Percentiles rank a stretch among this genome's conserved stretches.
Conservation (phyloP, 805 yeast genomes). For the Wickerhamomyces kurtzmanii region DNA sequence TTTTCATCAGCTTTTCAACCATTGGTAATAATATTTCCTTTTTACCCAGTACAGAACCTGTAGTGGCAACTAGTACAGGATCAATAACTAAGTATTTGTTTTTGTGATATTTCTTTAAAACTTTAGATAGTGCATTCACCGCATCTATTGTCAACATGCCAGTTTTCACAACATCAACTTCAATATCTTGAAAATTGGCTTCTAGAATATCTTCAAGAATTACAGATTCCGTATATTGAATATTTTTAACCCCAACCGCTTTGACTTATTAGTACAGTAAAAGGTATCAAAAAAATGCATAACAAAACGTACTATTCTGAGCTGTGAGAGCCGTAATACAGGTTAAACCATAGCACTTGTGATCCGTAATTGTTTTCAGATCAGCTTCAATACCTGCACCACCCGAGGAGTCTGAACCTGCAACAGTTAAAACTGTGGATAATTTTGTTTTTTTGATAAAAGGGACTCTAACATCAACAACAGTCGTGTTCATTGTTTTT, state of each 20-base stretch:
- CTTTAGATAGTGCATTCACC: constrained; percentile 31
- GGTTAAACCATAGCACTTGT: constrained; percentile 67
- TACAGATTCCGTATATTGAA: constrained; percentile 31
- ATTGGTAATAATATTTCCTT: constrained; percentile 33
- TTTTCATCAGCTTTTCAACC: constrained; percentile 33
- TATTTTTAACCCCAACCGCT: constrained; percentile 28
- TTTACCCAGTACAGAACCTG: constrained; percentile 54
- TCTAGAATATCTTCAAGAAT: constrained; percentile 40
- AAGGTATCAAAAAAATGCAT: constrained; percentile 5
- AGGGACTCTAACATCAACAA: too few species aligned
- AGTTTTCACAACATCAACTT: constrained; percentile 61
- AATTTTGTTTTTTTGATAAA: too few species aligned
- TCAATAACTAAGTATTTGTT: constrained; percentile 49
- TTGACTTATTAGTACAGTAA: constrained; percentile 11
- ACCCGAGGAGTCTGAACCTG: constrained; percentile 81
- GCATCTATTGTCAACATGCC: constrained; percentile 64
- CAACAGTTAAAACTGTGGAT: constrained; percentile 36
- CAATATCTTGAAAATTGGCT: constrained; percentile 49
- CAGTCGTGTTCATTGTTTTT: too few species aligned
- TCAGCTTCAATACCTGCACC: constrained; percentile 94
- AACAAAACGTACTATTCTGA: constrained; percentile 47
- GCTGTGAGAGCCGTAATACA: constrained; percentile 75
- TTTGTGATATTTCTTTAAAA: constrained; percentile 19
- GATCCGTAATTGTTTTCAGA: constrained; percentile 66
- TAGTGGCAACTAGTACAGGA: constrained; percentile 79